Conservation (phyloP, 129 eudicot genomes). For the Mikania micrantha region DNA sequence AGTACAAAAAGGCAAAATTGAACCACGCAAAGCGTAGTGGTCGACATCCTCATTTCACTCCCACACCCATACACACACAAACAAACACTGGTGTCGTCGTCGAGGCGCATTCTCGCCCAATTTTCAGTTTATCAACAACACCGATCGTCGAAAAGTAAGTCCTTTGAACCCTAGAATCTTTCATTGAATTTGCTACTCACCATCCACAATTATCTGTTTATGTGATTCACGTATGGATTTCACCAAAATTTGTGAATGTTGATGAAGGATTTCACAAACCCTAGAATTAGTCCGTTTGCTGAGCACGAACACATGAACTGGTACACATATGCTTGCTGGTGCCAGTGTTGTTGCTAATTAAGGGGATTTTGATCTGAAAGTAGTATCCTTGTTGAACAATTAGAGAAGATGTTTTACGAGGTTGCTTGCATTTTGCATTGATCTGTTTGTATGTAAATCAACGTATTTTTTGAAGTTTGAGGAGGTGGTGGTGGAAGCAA, state of each 20-base stretch:
- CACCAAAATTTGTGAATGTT: background rate
- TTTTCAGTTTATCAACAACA: background rate
- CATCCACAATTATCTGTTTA: background rate
- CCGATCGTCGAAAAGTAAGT: background rate
- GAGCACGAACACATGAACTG: background rate
- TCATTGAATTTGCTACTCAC: background rate
- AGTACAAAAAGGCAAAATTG: slow-evolving; percentile 11
- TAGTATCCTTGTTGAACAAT: background rate
- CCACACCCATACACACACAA: background rate
- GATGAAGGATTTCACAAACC: slow-evolving; percentile 3
- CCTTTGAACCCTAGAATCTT: slow-evolving; percentile 6
- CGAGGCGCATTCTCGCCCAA: slow-evolving; percentile 15
- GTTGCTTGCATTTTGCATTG: background rate
- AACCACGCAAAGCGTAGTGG: slow-evolving; percentile 11
- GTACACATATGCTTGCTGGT: background rate
- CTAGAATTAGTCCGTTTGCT: background rate
- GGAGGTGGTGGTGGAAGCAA: background rate
- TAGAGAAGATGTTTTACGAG: background rate
- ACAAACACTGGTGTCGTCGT: slow-evolving; percentile 4
- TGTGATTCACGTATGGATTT: background rate
- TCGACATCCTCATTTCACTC: slow-evolving; percentile 21
- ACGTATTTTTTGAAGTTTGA: slow-evolving; percentile 14
- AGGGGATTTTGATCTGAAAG: slow-evolving; percentile 4
- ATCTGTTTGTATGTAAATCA: slow-evolving; percentile 18
- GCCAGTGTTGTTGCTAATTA: background rate